A percentile compares a stretch with the other conserved stretches of the same genome.
phyloP scores from a whole-genome alignment of 805 yeast species.

The Saturnispora bothae region DNA sequence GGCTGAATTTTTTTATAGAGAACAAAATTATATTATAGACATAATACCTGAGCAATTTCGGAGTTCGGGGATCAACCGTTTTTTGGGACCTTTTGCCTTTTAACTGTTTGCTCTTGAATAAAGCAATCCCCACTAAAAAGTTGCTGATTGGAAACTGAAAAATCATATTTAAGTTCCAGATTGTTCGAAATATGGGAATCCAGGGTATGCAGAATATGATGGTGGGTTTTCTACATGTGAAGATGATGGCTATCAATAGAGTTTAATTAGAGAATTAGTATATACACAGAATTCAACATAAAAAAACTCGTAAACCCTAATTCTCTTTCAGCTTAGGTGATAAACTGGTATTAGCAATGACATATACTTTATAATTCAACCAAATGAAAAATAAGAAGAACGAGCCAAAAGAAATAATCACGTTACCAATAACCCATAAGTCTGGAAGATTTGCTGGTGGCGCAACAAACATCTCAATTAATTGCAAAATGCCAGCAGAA shows the following conservation, averaged over 20 bases:
- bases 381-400: slow-evolving; percentile 75
- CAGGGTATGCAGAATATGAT: neutral
- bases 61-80: neutral
- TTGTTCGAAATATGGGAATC: neutral
- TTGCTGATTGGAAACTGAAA: slow-evolving; percentile 39
- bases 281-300: neutral
- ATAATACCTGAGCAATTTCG: no score
- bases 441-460: slow-evolving; percentile 70
- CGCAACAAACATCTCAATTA: slow-evolving; percentile 36
- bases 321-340: neutral
- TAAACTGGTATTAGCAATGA: slow-evolving; percentile 9
- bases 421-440: slow-evolving; percentile 72
- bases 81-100: neutral
- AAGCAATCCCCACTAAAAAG: no score
- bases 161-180: slow-evolving; percentile 7
- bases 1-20: no score
- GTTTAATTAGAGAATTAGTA: neutral
- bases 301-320: no score
- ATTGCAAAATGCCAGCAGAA: slow-evolving; percentile 40
- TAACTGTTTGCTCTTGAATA: neutral
- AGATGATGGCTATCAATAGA: neutral
- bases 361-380: slow-evolving; percentile 48
- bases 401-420: slow-evolving; percentile 62
- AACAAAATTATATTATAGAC: no score
- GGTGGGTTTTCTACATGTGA: neutral